phyloP scores from a whole-genome alignment of 2,329 filamentous ascomycete species.

The Ophiostoma triangulosporum region DNA sequence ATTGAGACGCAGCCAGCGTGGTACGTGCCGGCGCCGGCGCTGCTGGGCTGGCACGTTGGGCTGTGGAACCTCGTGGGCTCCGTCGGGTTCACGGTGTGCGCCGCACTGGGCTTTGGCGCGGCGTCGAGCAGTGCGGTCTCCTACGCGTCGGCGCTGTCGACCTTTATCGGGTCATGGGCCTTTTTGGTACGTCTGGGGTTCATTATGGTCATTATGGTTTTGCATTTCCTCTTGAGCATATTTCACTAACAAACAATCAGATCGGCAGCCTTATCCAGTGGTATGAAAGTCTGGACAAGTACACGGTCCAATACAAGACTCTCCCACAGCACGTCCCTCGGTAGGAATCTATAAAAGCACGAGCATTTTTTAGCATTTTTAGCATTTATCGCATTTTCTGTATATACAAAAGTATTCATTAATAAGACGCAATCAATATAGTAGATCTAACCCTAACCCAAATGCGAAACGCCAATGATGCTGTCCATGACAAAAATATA shows the following conservation, averaged over 20 bases:
- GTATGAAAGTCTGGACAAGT: slow-evolving; percentile 23
- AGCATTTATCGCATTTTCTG: background rate
- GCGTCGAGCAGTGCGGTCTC: slow-evolving; percentile 25
- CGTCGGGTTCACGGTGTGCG: slow-evolving; percentile 48
- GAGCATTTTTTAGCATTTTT: background rate
- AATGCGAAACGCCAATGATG: background rate
- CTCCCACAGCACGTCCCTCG: slow-evolving; percentile 2
- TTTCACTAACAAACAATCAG: slow-evolving; percentile 11
- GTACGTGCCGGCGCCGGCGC: slow-evolving; percentile 41
- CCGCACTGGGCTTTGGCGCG: slow-evolving; percentile 38
- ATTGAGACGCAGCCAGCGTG: slow-evolving; percentile 51
- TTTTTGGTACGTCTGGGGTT: slow-evolving; percentile 28
- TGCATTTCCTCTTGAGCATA: background rate
- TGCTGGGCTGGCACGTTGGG: slow-evolving; percentile 55
- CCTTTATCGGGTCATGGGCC: slow-evolving; percentile 36
- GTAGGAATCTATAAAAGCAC: background rate
- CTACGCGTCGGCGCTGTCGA: slow-evolving; percentile 35
- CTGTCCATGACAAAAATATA: background rate
- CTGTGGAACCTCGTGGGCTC: slow-evolving; percentile 52
- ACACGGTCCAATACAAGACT: slow-evolving; percentile 16
- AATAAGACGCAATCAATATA: background rate
- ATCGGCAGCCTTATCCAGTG: slow-evolving; percentile 21
- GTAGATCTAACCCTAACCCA: background rate
- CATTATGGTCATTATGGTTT: too few species aligned
- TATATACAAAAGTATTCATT: background rate